Evolutionary conservation across 2,329 filamentous ascomycete genomes (phyloP).

Genomic region (Zasmidium angulare): DNA sequence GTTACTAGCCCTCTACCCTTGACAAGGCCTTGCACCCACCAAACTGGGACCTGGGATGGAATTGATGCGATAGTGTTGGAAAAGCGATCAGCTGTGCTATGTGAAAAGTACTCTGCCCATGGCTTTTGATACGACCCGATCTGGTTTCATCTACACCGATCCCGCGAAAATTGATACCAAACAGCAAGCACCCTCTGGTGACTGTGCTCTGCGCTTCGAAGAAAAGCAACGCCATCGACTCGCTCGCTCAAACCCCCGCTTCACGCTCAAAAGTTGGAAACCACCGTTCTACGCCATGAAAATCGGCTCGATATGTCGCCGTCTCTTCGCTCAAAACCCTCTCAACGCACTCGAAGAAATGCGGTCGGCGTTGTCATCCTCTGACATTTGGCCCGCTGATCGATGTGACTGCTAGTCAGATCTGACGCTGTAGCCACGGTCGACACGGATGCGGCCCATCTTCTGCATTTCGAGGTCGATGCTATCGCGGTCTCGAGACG

Average conservation of each 20-base stretch:
- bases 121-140: no score
- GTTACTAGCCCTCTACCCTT: no score
- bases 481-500: constrained; percentile 14
- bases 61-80: no score
- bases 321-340: not conserved
- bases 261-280: not conserved
- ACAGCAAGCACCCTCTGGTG: not conserved
- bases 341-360: not conserved
- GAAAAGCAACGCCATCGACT: not conserved
- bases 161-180: not conserved
- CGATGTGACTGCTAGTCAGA: constrained; percentile 15
- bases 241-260: not conserved
- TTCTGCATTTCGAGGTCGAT: constrained; percentile 26
- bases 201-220: not conserved
- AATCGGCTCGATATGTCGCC: not conserved
- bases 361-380: not conserved
- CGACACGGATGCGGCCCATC: constrained; percentile 24
- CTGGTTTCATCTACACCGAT: no score
- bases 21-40: no score
- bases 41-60: no score
- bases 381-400: not conserved
- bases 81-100: no score
- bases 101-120: no score
- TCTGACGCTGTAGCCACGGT: constrained; percentile 25
- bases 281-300: not conserved